phyloP scores from a whole-genome alignment of 1,284 basidiomycete species.

The Ganoderma lucidum region DNA sequence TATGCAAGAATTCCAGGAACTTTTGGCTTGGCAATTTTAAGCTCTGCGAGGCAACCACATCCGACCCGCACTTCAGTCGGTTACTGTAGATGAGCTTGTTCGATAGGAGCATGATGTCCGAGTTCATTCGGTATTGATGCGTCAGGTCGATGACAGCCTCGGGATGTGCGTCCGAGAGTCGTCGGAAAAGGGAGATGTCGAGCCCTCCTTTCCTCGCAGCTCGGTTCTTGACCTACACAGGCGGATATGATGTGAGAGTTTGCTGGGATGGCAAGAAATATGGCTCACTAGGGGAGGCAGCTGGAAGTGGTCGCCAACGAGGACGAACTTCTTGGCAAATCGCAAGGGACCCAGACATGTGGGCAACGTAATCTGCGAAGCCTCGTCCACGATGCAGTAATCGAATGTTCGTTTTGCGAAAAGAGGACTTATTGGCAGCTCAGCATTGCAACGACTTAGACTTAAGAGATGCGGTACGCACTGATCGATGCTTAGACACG shows the following conservation, averaged over 20 bases:
- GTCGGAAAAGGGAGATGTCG: constrained; percentile 90
- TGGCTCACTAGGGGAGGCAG: constrained; percentile 84
- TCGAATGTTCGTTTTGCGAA: constrained; percentile 91
- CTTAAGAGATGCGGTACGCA: constrained; percentile 49
- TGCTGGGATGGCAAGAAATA: not conserved
- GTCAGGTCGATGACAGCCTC: constrained; percentile 84
- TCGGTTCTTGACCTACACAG: constrained; percentile 76
- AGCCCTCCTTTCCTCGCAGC: constrained; percentile 87
- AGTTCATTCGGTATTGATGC: constrained; percentile 97
- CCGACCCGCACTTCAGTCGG: constrained; percentile 82
- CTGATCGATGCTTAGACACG: constrained; percentile 94
- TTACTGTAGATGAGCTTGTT: constrained; percentile 91
- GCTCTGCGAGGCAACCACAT: constrained; percentile 67
- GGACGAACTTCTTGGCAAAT: constrained; percentile 89
- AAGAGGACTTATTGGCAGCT: constrained; percentile 68
- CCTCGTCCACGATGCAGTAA: constrained; percentile 98
- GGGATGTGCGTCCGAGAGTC: constrained; percentile 88
- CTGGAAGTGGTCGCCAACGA: constrained; percentile 98
- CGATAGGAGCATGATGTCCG: constrained; percentile 94
- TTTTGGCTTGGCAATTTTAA: constrained; percentile 61
- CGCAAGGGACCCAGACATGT: constrained; percentile 94
- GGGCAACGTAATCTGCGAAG: constrained; percentile 96
- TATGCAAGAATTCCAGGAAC: constrained; percentile 53
- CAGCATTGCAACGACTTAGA: not conserved
- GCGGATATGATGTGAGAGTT: not conserved